phyloP scores from a whole-genome alignment of 73 alveolate species.

The Paramecium primaurelia region DNA sequence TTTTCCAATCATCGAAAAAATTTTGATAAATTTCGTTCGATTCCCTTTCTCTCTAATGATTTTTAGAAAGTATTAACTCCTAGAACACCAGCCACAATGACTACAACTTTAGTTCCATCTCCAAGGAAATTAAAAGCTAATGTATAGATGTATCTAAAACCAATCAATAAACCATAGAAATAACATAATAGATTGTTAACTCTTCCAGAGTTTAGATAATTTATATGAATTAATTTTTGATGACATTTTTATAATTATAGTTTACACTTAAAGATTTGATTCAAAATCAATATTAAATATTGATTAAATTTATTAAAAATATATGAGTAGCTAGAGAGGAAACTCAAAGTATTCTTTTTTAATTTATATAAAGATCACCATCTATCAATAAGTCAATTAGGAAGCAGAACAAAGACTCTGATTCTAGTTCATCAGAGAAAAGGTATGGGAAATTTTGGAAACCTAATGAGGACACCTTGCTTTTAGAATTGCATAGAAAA shows the following conservation, averaged over 20 bases:
- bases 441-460: constrained; percentile 26
- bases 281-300: not conserved
- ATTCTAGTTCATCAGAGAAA: constrained; percentile 38
- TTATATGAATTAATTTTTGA: not conserved
- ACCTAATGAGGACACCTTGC: not conserved
- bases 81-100: not conserved
- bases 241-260: not conserved
- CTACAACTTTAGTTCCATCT: not conserved
- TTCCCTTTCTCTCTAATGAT: not conserved
- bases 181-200: not conserved
- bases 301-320: not conserved
- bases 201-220: not conserved
- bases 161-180: not conserved
- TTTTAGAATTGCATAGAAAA: not conserved
- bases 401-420: constrained; percentile 17
- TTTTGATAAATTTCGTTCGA: not conserved
- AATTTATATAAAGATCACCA: not conserved
- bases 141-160: not conserved
- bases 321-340: not conserved
- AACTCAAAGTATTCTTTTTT: not conserved
- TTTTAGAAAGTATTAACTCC: not conserved
- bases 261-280: not conserved
- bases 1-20: not conserved
- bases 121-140: not conserved
- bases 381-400: not conserved